Percentiles rank a stretch among this genome's conserved stretches.
These are phyloP conservation scores for Acer negundo DNA, from an alignment of 345 rosid species.

Conservation along the genomic window DNA sequence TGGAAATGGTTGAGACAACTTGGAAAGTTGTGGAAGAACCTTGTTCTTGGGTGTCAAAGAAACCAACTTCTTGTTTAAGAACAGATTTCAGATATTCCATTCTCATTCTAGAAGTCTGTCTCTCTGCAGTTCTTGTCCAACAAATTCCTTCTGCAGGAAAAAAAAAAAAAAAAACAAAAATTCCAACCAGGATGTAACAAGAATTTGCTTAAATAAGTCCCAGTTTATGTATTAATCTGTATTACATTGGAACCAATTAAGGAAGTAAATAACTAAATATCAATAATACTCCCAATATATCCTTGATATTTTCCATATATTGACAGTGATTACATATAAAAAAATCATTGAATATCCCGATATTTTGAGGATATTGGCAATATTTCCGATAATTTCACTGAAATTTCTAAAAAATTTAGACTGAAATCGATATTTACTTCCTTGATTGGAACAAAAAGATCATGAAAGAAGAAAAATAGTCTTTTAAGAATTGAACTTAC, in stretches of 20 bases:
- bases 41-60: conserved; percentile 63
- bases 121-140: conserved; percentile 74
- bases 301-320: no score
- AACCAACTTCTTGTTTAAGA: conserved; percentile 66
- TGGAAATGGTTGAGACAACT: conserved; percentile 62
- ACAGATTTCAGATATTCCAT: conserved; percentile 62
- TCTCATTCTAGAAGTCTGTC: conserved; percentile 68
- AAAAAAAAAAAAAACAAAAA: background rate
- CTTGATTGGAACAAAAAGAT: background rate
- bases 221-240: background rate
- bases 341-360: no score
- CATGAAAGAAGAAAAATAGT: background rate
- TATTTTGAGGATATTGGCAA: no score
- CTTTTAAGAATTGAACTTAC: conserved; percentile 34
- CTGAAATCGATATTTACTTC: no score
- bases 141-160: conserved; percentile 61
- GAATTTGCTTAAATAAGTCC: background rate
- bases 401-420: no score
- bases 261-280: no score
- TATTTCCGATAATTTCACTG: no score
- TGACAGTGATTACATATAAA: no score
- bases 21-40: conserved; percentile 60
- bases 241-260: background rate
- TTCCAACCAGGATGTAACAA: background rate
- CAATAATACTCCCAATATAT: no score